Evolutionary conservation across 176 grass and related monocot species (phyloP).

Genomic region (Leersia perrieri): DNA sequence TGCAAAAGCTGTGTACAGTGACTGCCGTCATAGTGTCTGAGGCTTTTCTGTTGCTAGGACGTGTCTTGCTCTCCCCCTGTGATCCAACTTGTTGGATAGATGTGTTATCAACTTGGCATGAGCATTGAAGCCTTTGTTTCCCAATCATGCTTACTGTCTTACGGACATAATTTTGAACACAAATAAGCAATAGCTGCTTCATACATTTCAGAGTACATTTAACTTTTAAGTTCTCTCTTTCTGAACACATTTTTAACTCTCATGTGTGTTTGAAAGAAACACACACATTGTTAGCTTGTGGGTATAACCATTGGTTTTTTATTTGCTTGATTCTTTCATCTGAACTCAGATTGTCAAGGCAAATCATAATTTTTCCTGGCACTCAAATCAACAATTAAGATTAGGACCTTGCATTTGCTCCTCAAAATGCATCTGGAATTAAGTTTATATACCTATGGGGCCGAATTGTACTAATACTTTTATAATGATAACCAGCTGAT

Average conservation of each 20-base stretch:
- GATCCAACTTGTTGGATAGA: background rate
- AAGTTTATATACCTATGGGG: constrained; percentile 8
- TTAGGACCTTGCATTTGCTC: background rate
- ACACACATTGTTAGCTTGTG: background rate
- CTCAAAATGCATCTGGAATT: constrained; percentile 3
- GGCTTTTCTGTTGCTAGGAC: background rate
- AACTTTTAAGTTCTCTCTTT: background rate
- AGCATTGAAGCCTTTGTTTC: background rate
- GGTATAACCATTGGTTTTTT: background rate
- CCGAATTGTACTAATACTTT: background rate
- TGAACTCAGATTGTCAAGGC: background rate
- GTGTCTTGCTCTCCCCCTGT: background rate
- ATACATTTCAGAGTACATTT: background rate
- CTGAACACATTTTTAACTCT: background rate
- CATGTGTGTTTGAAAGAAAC: too few relatives aligned
- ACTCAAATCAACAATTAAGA: background rate
- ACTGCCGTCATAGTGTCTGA: background rate
- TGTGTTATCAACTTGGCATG: background rate
- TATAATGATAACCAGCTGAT: constrained; percentile 1
- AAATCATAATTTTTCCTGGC: background rate
- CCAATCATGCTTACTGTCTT: background rate
- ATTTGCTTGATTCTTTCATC: background rate
- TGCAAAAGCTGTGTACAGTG: background rate
- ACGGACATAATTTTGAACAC: background rate
- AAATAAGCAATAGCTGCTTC: background rate